These are phyloP conservation scores for Plasmopara halstedii DNA, from an alignment of 352 stramenopile species.

Conservation along the genomic window DNA sequence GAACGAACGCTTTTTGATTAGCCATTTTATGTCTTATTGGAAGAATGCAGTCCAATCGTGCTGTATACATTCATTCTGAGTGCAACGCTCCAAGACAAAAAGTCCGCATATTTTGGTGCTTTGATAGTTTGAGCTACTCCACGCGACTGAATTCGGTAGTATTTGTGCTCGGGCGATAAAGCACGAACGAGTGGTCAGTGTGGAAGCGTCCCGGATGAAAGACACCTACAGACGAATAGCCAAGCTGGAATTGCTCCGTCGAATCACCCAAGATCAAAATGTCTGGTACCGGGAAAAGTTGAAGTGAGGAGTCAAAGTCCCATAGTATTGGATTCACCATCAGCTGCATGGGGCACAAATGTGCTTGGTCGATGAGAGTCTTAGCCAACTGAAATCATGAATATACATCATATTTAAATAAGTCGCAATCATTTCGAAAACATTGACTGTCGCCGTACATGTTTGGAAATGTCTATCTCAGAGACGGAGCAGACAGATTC, in stretches of 20 bases:
- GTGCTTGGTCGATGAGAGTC: constrained; percentile 89
- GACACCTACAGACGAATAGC: constrained; percentile 71
- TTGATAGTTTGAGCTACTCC: no score
- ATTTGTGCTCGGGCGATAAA: constrained; percentile 78
- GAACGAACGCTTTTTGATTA: no score
- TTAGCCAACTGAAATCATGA: constrained; percentile 53
- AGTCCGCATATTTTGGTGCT: no score
- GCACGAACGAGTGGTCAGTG: constrained; percentile 80
- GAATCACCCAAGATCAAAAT: constrained; percentile 80
- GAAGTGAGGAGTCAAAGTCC: constrained; percentile 88
- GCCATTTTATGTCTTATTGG: no score
- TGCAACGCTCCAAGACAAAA: no score
- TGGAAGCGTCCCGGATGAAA: constrained; percentile 80
- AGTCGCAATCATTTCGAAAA: constrained; percentile 3
- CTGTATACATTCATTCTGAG: no score
- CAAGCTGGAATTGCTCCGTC: constrained; percentile 75
- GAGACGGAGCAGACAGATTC: constrained; percentile 17
- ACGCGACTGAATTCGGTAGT: constrained; percentile 81
- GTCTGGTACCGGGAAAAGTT: constrained; percentile 90
- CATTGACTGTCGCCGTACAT: constrained; percentile 30
- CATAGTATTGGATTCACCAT: constrained; percentile 89
- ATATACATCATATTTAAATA: neutral
- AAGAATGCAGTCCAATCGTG: no score
- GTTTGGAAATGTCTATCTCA: constrained; percentile 73
- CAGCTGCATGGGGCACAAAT: constrained; percentile 87